A percentile compares a stretch with the other conserved stretches of the same genome.
Conservation (phyloP, 371 early-diverging fungal genomes). For the Umbelopsis sp. region DNA sequence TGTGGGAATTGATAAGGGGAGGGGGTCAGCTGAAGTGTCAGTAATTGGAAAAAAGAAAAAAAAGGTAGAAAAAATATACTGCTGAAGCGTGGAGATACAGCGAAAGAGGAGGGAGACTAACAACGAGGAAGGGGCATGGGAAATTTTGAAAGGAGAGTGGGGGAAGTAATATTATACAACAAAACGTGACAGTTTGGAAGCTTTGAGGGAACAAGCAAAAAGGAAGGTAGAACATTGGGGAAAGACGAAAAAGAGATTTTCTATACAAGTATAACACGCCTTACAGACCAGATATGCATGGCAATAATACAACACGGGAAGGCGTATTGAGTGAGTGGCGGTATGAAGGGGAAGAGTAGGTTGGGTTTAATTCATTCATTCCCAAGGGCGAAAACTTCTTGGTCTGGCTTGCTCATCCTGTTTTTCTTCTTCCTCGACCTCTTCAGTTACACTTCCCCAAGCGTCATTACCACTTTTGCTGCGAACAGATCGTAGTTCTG, state of each 20-base stretch:
- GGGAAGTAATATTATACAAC: constrained; percentile 10
- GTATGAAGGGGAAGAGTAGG: too few species aligned
- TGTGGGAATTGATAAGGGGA: too few species aligned
- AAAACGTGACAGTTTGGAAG: neutral
- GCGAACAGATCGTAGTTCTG: constrained; percentile 11
- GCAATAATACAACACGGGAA: neutral
- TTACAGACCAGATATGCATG: neutral
- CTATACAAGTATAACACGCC: constrained; percentile 11
- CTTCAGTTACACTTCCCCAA: constrained; percentile 15
- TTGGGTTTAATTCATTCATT: neutral
- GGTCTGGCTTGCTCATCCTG: constrained; percentile 10
- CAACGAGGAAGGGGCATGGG: neutral
- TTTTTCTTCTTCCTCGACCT: constrained; percentile 16
- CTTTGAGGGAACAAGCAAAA: neutral
- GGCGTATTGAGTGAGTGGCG: neutral
- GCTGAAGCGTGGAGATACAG: neutral
- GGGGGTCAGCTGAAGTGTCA: too few species aligned
- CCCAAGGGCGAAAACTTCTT: constrained; percentile 14
- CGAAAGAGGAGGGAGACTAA: neutral
- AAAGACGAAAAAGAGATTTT: neutral
- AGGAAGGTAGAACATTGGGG: neutral
- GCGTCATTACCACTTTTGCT: constrained; percentile 9
- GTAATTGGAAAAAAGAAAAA: neutral
- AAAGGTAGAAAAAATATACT: neutral
- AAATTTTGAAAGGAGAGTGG: neutral